Conservation (phyloP, 345 rosid genomes). For the Lepidium aucheri region DNA sequence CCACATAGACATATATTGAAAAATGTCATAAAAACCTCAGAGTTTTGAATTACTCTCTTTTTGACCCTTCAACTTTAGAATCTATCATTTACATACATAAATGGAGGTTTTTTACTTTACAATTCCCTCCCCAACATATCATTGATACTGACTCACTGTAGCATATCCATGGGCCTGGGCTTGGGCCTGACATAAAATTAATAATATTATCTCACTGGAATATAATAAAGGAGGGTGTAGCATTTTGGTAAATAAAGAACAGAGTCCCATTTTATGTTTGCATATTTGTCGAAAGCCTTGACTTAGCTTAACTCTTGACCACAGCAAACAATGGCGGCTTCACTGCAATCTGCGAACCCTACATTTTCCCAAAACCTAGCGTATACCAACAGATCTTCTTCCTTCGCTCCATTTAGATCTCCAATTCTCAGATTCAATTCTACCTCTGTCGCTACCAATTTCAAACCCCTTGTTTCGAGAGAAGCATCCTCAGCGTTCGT, state of each 20-base stretch:
- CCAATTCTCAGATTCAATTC: constrained; percentile 18
- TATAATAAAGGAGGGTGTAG: neutral
- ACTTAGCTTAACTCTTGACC: neutral
- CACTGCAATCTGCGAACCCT: constrained; percentile 23
- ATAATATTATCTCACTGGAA: too few relatives aligned
- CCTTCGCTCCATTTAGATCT: neutral
- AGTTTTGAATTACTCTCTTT: constrained; percentile 8
- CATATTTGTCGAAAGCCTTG: neutral
- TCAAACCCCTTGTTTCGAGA: constrained; percentile 5
- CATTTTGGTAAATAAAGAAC: constrained; percentile 2
- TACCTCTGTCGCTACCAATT: neutral
- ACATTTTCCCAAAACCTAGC: constrained; percentile 20
- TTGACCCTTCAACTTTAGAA: neutral
- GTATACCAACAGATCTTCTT: constrained; percentile 2
- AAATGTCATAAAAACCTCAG: constrained; percentile 12
- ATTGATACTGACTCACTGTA: neutral
- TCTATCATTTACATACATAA: neutral
- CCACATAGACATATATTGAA: constrained; percentile 16
- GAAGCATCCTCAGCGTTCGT: constrained; percentile 7
- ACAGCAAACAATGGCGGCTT: constrained; percentile 30
- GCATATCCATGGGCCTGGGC: neutral
- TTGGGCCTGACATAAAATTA: neutral
- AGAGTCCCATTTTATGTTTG: neutral
- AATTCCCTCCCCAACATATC: neutral
- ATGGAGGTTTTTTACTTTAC: neutral